phyloP scores from a whole-genome alignment of 257 asterid species.

The Plantago ovata region DNA sequence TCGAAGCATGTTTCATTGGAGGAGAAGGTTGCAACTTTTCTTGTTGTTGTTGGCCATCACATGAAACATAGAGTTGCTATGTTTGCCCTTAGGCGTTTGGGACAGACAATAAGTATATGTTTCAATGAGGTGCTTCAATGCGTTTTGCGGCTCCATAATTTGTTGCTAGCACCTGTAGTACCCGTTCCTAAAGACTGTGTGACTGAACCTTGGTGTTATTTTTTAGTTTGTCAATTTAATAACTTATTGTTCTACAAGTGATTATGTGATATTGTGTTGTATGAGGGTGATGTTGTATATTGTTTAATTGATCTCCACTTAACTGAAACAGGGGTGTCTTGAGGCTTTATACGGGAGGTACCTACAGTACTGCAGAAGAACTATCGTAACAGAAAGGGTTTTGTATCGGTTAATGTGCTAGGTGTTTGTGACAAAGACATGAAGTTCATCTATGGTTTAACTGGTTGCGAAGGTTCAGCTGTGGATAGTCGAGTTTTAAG shows the following conservation, averaged over 20 bases:
- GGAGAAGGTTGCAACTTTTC: background rate
- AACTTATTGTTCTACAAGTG: too few species aligned
- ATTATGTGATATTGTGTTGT: too few species aligned
- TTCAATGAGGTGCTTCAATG: background rate
- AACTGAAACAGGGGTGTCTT: too few species aligned
- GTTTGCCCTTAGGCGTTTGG: background rate
- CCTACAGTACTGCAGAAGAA: too few species aligned
- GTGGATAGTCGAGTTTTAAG: background rate
- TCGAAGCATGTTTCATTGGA: background rate
- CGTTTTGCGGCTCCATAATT: background rate
- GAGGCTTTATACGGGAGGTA: too few species aligned
- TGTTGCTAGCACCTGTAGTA: background rate
- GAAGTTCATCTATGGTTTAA: background rate
- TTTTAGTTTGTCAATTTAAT: too few species aligned
- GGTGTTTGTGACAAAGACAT: background rate
- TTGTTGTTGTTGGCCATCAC: background rate
- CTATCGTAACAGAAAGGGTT: too few species aligned
- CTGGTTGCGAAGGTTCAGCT: conserved; percentile 1
- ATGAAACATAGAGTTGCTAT: background rate
- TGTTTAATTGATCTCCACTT: too few species aligned
- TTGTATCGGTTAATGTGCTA: background rate
- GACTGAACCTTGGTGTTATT: background rate
- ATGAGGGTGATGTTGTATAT: too few species aligned
- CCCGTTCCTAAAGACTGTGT: background rate
- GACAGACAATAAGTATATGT: background rate